Evolutionary conservation across 768 basidiomycete genomes (phyloP), one percentile per base, ranked within the genome.

Genomic region (Agrocybe pediades): DNA sequence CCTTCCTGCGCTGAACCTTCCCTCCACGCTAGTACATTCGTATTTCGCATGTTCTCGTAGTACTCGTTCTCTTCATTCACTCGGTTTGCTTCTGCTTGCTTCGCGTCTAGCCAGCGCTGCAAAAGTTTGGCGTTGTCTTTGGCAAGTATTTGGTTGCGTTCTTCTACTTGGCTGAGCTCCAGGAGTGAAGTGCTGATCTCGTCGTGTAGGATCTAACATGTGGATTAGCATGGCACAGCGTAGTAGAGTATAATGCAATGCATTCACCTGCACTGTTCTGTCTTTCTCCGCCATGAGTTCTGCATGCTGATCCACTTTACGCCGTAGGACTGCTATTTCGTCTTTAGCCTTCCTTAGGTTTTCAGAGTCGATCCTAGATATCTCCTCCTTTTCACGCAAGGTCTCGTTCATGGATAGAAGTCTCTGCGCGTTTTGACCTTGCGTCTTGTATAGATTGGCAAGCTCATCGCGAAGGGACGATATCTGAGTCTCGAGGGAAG

Each of bases 101-200:
- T 97, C 59, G 89, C 87, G 63, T 98, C 97, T 8, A 98, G 79
- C 96, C 97, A 99, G 16, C 96, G 88, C 68, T 97, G 94, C 1
- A 98, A 79, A 23, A 99, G 83, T 63, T 92, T 89, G 21, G 95
- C 95, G 62, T 99, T 99, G 69, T 99, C 96, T 62, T 88, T 89
- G 46, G 85, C 84, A 27, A 99, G 81, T n/a, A 77, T 87, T 63
- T 85, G 79, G 67, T 96, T 97, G 29, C 92, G 86, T 56, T 93
- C 86, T 51, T 92, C 88, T 21, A 96, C 86, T 64, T 96, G 92
- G 41, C 87, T 84, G 11, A 98, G 83, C 70, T 99, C 96, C 45
- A 99, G 81, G 53, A 92, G 88, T 41, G 95, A 80, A 1, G 96
- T 93, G 59, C 85, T 87, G 73, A 96, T 90, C 73, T 99, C 96